A percentile compares a stretch with the other conserved stretches of the same genome.
Evolutionary conservation across 2,329 filamentous ascomycete genomes (phyloP).

Genomic region (Fusarium siculi): DNA sequence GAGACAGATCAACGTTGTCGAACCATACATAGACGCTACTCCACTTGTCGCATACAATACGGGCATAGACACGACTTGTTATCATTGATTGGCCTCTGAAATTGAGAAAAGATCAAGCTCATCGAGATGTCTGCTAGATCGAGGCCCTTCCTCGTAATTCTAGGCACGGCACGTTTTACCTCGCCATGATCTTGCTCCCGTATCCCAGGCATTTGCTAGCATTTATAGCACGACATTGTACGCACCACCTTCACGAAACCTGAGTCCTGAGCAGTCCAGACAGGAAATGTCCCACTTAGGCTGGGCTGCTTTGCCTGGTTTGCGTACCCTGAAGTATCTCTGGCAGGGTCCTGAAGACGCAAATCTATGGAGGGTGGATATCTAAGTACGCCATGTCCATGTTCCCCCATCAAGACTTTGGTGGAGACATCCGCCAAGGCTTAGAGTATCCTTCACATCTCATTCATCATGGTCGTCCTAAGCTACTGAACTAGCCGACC

Average conservation of each 20-base stretch:
- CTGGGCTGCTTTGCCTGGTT: conserved; percentile 20
- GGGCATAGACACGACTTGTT: conserved; percentile 9
- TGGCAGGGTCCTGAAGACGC: conserved; percentile 35
- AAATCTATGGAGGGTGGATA: conserved; percentile 38
- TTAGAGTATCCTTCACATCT: conserved; percentile 32
- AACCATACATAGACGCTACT: conserved; percentile 37
- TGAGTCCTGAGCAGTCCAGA: conserved; percentile 28
- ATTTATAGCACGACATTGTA: conserved; percentile 31
- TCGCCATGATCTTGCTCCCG: conserved; percentile 14
- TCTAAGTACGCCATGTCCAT: conserved; percentile 18
- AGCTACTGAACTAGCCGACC: conserved; percentile 23
- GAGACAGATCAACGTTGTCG: conserved; percentile 42
- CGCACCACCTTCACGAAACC: conserved; percentile 27
- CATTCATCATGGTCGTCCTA: conserved; percentile 31
- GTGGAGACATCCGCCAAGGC: conserved; percentile 40
- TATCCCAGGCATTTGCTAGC: conserved; percentile 20
- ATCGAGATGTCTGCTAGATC: conserved; percentile 4
- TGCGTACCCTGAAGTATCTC: conserved; percentile 42
- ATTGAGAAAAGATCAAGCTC: not conserved
- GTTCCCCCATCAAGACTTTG: conserved; percentile 32
- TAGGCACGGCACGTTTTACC: not conserved
- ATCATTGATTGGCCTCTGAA: not conserved
- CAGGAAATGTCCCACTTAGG: conserved; percentile 34
- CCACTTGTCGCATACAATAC: conserved; percentile 32
- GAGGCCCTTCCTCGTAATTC: conserved; percentile 2